phyloP scores from a whole-genome alignment of 768 basidiomycete species.

The Podaxis sp. region DNA sequence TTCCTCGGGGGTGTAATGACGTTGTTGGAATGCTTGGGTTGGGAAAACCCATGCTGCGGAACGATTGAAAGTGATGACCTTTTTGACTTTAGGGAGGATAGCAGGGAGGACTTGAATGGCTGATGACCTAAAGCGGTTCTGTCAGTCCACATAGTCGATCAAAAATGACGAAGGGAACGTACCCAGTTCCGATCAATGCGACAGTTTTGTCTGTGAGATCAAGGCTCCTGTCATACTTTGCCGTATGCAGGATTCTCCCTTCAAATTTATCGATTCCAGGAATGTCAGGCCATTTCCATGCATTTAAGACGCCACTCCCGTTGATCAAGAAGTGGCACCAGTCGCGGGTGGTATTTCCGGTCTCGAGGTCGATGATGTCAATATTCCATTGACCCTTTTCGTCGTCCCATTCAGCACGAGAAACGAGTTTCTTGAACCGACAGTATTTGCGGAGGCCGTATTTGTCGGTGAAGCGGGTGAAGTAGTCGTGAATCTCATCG shows the following conservation, averaged over 20 bases:
- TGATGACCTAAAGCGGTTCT: conserved; percentile 25
- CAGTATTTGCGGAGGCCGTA: conserved; percentile 32
- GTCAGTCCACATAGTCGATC: neutral
- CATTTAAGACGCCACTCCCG: conserved; percentile 33
- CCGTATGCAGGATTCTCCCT: conserved; percentile 36
- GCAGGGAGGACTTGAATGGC: conserved; percentile 35
- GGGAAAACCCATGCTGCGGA: conserved; percentile 32
- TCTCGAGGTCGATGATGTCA: conserved; percentile 22
- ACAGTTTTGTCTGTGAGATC: conserved; percentile 35
- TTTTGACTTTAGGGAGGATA: conserved; percentile 34
- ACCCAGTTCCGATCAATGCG: conserved; percentile 40
- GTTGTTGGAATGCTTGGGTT: conserved; percentile 26
- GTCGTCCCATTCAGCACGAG: conserved; percentile 30
- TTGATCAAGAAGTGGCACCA: conserved; percentile 35
- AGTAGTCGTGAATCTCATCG: conserved; percentile 30
- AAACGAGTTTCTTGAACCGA: conserved; percentile 27
- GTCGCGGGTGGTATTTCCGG: conserved; percentile 21
- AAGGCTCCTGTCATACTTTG: conserved; percentile 27
- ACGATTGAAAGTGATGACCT: conserved; percentile 34
- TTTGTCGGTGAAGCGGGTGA: conserved; percentile 28
- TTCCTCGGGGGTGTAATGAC: conserved; percentile 40
- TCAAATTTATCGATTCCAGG: conserved; percentile 32
- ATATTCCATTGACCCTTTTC: conserved; percentile 28
- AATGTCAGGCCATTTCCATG: conserved; percentile 40
- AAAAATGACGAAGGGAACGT: neutral